A percentile compares a stretch with the other conserved stretches of the same genome.
Evolutionary conservation across 805 yeast genomes (phyloP).

Genomic region (Ogataea saltuana): DNA sequence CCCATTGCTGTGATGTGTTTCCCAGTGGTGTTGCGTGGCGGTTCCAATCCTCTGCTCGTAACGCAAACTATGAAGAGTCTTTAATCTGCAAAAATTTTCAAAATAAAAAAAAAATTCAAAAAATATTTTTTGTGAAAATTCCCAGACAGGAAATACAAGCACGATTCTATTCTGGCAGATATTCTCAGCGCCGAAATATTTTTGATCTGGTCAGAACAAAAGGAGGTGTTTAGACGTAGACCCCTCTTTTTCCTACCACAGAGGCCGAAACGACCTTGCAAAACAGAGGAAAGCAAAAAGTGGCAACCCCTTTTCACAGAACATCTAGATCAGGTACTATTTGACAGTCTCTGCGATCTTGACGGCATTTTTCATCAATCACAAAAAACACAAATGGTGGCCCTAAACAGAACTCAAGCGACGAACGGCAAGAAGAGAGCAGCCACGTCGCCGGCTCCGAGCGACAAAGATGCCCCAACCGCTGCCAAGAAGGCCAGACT

Average conservation of each 20-base stretch:
- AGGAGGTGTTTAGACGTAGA: not conserved
- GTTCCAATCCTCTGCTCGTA: no score
- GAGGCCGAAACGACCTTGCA: not conserved
- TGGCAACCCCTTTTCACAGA: not conserved
- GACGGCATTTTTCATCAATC: no score
- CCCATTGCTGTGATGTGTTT: no score
- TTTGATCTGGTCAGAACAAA: slow-evolving; percentile 1
- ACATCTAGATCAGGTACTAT: no score
- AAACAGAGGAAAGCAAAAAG: not conserved
- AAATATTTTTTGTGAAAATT: not conserved
- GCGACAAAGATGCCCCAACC: slow-evolving; percentile 24
- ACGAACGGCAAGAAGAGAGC: slow-evolving; percentile 23
- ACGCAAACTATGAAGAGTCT: no score
- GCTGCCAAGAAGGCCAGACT: slow-evolving; percentile 38
- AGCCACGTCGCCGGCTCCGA: slow-evolving; percentile 20
- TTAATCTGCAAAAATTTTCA: no score
- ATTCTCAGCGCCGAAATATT: slow-evolving; percentile 2
- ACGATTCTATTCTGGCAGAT: slow-evolving; percentile 16
- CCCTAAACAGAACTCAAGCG: slow-evolving; percentile 35
- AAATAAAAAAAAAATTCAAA: not conserved
- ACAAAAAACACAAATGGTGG: slow-evolving; percentile 40
- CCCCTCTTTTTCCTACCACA: not conserved
- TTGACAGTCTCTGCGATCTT: no score
- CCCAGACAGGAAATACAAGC: slow-evolving; percentile 9
- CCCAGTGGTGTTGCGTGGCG: no score